A percentile compares a stretch with the other conserved stretches of the same genome.
Evolutionary conservation across 164 flowering plant species (phyloP).

Genomic region (Piper betle): DNA sequence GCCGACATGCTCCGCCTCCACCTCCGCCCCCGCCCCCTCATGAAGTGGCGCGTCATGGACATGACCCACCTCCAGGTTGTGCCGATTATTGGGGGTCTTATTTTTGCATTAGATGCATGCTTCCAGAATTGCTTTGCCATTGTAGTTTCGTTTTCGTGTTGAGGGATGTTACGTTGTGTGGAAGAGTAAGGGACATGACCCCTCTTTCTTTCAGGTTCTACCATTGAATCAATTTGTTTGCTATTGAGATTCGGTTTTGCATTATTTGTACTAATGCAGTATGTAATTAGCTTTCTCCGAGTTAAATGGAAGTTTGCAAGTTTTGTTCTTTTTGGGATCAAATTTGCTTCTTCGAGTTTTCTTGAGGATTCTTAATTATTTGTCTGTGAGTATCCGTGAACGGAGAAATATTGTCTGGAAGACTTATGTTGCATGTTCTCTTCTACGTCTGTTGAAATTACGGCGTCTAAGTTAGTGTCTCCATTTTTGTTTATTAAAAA

Average conservation of each 20-base stretch:
- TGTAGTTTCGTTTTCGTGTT: background rate
- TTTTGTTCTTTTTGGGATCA: background rate
- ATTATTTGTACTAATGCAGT: no score
- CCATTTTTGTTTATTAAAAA: background rate
- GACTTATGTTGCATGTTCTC: background rate
- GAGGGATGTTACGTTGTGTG: no score
- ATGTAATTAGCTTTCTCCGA: no score
- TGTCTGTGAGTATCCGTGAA: background rate
- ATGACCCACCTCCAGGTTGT: slow-evolving; percentile 82
- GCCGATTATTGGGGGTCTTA: background rate
- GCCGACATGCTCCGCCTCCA: slow-evolving; percentile 77
- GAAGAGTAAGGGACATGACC: no score
- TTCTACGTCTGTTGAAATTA: background rate
- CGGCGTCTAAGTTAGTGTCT: background rate
- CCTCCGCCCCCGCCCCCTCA: slow-evolving; percentile 49
- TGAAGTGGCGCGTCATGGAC: slow-evolving; percentile 97
- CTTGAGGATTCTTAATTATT: background rate
- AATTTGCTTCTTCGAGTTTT: background rate
- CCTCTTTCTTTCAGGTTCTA: no score
- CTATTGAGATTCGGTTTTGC: no score
- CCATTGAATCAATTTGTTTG: no score
- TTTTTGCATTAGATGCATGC: background rate
- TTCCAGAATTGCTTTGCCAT: background rate
- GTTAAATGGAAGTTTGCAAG: no score
- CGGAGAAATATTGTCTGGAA: background rate